Conservation (phyloP, 257 asterid species). For the Anisodus acutangulus region DNA sequence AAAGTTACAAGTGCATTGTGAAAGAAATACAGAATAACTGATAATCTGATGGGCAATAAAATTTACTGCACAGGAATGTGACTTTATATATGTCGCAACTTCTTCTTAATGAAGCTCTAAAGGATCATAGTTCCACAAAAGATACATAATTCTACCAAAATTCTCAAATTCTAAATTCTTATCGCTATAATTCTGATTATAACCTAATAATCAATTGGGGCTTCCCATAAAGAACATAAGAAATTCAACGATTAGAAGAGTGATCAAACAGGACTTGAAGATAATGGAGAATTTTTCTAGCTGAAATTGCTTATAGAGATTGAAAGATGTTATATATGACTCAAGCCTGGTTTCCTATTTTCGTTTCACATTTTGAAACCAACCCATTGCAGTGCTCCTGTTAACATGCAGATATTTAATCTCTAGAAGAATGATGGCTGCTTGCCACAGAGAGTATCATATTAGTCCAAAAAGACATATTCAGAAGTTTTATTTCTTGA, state of each 20-base stretch:
- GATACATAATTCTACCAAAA: neutral
- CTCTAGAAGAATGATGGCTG: neutral
- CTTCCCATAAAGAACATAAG: neutral
- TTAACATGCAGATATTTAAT: neutral
- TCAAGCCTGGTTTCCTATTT: neutral
- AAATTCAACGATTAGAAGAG: constrained; percentile 13
- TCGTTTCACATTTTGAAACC: neutral
- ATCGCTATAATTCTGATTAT: constrained; percentile 20
- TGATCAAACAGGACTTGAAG: constrained; percentile 20
- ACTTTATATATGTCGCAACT: neutral
- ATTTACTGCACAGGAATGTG: neutral
- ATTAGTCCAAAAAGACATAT: constrained; percentile 8
- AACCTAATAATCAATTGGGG: neutral
- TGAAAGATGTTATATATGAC: constrained; percentile 7
- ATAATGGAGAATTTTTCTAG: constrained; percentile 16
- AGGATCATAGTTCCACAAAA: neutral
- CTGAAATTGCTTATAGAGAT: neutral
- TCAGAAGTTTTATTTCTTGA: neutral
- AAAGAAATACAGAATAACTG: neutral
- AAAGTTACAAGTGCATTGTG: neutral
- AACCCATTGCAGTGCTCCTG: constrained; percentile 15
- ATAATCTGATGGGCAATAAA: neutral
- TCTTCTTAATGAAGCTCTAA: constrained; percentile 17
- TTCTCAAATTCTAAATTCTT: neutral
- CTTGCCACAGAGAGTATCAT: constrained; percentile 14